These are phyloP conservation scores for Cercophora newfieldiana DNA, from an alignment of 495 filamentous ascomycete genomes.

Conservation along the genomic window DNA sequence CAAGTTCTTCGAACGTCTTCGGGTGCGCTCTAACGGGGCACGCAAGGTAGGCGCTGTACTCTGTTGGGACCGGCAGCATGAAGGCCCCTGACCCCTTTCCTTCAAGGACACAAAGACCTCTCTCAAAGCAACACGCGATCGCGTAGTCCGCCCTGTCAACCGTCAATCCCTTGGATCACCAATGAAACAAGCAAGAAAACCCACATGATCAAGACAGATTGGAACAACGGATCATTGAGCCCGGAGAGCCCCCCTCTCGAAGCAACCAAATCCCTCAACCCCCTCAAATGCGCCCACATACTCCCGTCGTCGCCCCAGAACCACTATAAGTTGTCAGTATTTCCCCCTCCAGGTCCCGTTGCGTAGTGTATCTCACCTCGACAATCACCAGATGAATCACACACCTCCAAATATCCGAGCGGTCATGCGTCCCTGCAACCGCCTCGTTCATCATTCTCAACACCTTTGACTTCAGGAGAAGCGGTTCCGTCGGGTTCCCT, in stretches of 20 bases:
- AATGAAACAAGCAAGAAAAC: background rate
- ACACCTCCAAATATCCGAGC: slow-evolving; percentile 23
- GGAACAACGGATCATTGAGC: slow-evolving; percentile 20
- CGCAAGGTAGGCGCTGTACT: background rate
- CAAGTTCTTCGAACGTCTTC: background rate
- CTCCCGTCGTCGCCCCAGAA: slow-evolving; percentile 27
- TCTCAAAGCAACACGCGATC: slow-evolving; percentile 26
- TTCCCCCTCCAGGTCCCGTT: background rate
- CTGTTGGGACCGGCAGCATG: background rate
- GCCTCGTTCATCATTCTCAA: slow-evolving; percentile 26
- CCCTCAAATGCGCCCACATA: slow-evolving; percentile 29
- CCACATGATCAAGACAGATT: slow-evolving; percentile 15
- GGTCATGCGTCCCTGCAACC: slow-evolving; percentile 18
- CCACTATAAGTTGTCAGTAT: slow-evolving; percentile 21
- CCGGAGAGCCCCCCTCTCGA: slow-evolving; percentile 17
- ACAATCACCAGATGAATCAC: slow-evolving; percentile 28
- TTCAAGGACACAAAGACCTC: slow-evolving; percentile 19
- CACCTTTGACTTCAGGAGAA: slow-evolving; percentile 21
- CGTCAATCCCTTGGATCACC: background rate
- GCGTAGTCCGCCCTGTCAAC: slow-evolving; percentile 25
- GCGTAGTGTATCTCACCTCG: slow-evolving; percentile 18
- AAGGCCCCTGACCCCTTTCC: background rate
- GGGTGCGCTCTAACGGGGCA: slow-evolving; percentile 4
- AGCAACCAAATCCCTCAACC: slow-evolving; percentile 23
- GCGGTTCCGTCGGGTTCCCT: slow-evolving; percentile 15